These are phyloP conservation scores for Inonotus hispidus DNA, from an alignment of 1,284 basidiomycete species.

Conservation along the genomic window DNA sequence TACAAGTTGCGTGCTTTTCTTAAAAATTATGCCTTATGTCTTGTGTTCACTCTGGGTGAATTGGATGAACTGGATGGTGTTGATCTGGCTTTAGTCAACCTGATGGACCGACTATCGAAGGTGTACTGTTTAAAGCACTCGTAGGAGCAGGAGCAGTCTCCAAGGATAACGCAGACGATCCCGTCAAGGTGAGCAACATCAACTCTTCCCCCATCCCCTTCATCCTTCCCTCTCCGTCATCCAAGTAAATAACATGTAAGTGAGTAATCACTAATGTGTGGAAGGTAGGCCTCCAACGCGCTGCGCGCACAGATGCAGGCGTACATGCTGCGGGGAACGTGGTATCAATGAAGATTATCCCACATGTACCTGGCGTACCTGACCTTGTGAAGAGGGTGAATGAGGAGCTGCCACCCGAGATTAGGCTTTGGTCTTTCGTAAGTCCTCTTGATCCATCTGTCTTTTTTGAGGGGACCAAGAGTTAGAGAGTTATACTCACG, in stretches of 20 bases:
- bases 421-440: conserved; percentile 90
- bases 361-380: conserved; percentile 62
- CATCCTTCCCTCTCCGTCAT: neutral
- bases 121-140: conserved; percentile 83
- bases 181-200: conserved; percentile 62
- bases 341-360: conserved; percentile 88
- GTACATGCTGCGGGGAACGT: conserved; percentile 97
- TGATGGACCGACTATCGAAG: conserved; percentile 82
- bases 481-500: neutral
- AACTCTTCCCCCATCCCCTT: neutral
- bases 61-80: conserved; percentile 3
- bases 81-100: conserved; percentile 38
- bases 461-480: neutral
- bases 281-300: conserved; percentile 80
- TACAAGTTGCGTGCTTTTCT: no score
- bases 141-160: conserved; percentile 89
- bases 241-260: neutral
- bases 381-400: conserved; percentile 81
- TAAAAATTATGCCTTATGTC: no score
- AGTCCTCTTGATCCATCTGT: conserved; percentile 24
- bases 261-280: neutral
- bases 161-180: conserved; percentile 88
- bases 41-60: no score
- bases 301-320: conserved; percentile 94
- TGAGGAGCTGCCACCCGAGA: conserved; percentile 80